A percentile compares a stretch with the other conserved stretches of the same genome.
Evolutionary conservation across 2,329 filamentous ascomycete genomes (phyloP).

Genomic region (Botrytis tulipae): DNA sequence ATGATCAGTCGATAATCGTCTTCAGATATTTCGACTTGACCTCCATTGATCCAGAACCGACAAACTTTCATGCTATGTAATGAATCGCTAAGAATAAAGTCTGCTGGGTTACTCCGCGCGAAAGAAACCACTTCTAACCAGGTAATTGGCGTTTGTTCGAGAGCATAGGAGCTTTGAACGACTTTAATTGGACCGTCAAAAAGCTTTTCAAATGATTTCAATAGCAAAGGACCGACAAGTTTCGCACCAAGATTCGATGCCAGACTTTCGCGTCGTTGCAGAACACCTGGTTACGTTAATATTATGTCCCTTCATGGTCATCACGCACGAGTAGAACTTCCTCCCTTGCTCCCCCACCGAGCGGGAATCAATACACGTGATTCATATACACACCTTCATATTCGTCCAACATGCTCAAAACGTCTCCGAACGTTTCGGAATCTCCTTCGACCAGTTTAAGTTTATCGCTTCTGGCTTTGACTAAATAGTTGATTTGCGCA

Average conservation of each 20-base stretch:
- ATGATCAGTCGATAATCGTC: constrained; percentile 84
- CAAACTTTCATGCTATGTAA: constrained; percentile 70
- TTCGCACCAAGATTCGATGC: constrained; percentile 82
- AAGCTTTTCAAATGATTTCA: constrained; percentile 81
- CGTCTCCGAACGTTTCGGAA: constrained; percentile 67
- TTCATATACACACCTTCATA: constrained; percentile 60
- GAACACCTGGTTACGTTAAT: constrained; percentile 54
- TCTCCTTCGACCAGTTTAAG: constrained; percentile 54
- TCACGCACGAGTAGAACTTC: neutral
- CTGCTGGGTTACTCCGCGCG: constrained; percentile 73
- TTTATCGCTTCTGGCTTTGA: constrained; percentile 45
- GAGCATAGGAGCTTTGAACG: constrained; percentile 47
- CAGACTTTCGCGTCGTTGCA: constrained; percentile 82
- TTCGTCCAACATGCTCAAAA: constrained; percentile 69
- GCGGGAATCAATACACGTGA: constrained; percentile 12
- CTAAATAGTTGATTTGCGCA: constrained; percentile 54
- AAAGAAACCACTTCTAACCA: constrained; percentile 88
- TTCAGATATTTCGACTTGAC: constrained; percentile 80
- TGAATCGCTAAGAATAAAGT: constrained; percentile 70
- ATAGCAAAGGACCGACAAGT: constrained; percentile 75
- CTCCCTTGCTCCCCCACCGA: neutral
- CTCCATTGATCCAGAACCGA: constrained; percentile 78
- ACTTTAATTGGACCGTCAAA: constrained; percentile 74
- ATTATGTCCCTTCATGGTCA: neutral
- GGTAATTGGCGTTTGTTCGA: constrained; percentile 62